Base-by-base conservation (phyloP, 2,329 filamentous ascomycete genomes). In the Ceratocystis diversiconidia region DNA sequence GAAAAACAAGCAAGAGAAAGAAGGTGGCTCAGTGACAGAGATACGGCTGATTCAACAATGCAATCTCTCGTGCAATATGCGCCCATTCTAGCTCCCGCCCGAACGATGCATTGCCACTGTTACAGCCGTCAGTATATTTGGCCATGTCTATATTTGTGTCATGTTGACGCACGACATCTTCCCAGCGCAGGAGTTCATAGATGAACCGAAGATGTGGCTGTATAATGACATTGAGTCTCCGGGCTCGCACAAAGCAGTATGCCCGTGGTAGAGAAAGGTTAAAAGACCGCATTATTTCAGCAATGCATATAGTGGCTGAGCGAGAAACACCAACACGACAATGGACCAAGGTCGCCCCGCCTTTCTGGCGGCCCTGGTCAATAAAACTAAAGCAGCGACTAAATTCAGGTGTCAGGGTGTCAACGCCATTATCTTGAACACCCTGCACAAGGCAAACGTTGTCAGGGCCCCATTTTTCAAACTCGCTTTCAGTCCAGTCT, bases 291-390 rank as follows among this genome's bases (percentile, higher is more conserved):
- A 99, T 99, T 44, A 97, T 90, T 75, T 97, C 92, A n/a, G 94
- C 94, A 71, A 99, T 99, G 74, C 94, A 97, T 68, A 99, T 96
- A 1, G 92, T 99, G 12, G 94, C 94, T 69, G 90, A 96, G 63
- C 94, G 85, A 62, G 92, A 96, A 65, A 99, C 94, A 61, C 94
- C 94, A 6, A 99, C 94, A 19, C 94, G 87, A 74, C 94, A 99
- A 74, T 99, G 94, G 17, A 99, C 94, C 66, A 99, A 80, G 0
- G 94, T 97, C 28, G 92, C 90, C 3, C 84, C 89, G 36, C 88
- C 87, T 55, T 88, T 87, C 46, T 77, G 77, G 72, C 87, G 89
- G 44, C 92, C 92, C 70, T 85, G 85, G 70, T 90, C 94, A 73
- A 99, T 96, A 71, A 97, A 99, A 32, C 89, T 85, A 59, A 99